These are phyloP conservation scores for Apiospora aurea DNA, from an alignment of 2,329 filamentous ascomycete genomes.

Conservation along the genomic window DNA sequence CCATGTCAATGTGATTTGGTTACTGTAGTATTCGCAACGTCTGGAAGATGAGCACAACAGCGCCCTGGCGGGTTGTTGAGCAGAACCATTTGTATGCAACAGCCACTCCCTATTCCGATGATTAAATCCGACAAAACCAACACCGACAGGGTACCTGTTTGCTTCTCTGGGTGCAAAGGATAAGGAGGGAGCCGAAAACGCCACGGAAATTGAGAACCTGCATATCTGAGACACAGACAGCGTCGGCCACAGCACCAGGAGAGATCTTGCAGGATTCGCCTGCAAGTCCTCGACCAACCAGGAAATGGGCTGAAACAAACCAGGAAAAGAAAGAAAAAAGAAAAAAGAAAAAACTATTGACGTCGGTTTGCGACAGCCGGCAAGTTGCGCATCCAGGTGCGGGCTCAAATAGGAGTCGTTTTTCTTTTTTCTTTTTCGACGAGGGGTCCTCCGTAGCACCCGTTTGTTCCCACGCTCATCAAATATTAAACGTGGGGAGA, in stretches of 20 bases:
- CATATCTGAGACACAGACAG: constrained; percentile 16
- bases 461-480: constrained; percentile 18
- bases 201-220: constrained; percentile 13
- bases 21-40: neutral
- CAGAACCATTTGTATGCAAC: neutral
- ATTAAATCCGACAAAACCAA: neutral
- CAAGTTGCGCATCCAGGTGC: neutral
- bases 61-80: neutral
- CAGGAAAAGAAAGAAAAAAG: neutral
- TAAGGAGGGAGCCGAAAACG: neutral
- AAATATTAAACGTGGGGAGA: constrained; percentile 8
- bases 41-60: neutral
- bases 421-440: neutral
- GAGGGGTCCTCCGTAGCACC: neutral
- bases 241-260: neutral
- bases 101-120: neutral
- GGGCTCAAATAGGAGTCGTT: neutral
- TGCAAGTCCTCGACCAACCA: neutral
- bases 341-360: neutral
- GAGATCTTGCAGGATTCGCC: neutral
- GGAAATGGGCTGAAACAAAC: neutral
- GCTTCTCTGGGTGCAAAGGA: neutral
- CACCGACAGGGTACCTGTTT: neutral
- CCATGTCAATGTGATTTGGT: neutral
- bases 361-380: neutral